Conservation (phyloP, 805 yeast genomes). For the Metschnikowia anglica region DNA sequence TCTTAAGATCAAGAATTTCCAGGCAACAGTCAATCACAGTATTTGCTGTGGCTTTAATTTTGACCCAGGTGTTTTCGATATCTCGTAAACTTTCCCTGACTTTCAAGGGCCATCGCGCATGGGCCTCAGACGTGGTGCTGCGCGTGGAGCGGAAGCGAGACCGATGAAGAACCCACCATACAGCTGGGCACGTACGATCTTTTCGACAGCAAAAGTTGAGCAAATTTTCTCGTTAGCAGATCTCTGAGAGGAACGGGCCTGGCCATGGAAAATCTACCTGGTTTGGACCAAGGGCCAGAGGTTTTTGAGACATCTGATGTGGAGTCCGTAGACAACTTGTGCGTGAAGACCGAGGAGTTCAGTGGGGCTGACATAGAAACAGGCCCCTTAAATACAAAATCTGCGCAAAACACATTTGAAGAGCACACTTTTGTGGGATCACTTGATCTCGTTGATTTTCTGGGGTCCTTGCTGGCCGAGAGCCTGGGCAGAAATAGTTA, state of each 20-base stretch:
- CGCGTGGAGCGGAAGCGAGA: neutral
- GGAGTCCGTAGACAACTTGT: conserved; percentile 29
- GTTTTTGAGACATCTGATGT: conserved; percentile 50
- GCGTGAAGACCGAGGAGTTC: conserved; percentile 3
- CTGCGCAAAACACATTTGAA: conserved; percentile 26
- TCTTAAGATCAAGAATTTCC: no score
- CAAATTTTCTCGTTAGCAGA: neutral
- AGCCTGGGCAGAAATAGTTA: conserved; percentile 4
- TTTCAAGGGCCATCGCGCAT: neutral
- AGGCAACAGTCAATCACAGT: no score
- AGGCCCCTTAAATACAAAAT: conserved; percentile 10
- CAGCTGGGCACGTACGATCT: neutral
- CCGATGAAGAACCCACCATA: no score
- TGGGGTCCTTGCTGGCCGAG: conserved; percentile 31
- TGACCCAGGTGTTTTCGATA: neutral
- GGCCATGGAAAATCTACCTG: conserved; percentile 5
- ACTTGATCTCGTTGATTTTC: conserved; percentile 31
- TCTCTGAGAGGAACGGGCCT: neutral
- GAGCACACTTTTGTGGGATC: conserved; percentile 24
- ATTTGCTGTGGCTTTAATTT: no score
- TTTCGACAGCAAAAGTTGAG: neutral
- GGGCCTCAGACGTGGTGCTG: neutral
- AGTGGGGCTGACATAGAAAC: conserved; percentile 18
- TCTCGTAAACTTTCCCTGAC: neutral
- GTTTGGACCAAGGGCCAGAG: conserved; percentile 24